Evolutionary conservation across 2,329 filamentous ascomycete species (phyloP), one percentile per base, ranked within the genome.

Genomic region (Rugonectria rugulosa): DNA sequence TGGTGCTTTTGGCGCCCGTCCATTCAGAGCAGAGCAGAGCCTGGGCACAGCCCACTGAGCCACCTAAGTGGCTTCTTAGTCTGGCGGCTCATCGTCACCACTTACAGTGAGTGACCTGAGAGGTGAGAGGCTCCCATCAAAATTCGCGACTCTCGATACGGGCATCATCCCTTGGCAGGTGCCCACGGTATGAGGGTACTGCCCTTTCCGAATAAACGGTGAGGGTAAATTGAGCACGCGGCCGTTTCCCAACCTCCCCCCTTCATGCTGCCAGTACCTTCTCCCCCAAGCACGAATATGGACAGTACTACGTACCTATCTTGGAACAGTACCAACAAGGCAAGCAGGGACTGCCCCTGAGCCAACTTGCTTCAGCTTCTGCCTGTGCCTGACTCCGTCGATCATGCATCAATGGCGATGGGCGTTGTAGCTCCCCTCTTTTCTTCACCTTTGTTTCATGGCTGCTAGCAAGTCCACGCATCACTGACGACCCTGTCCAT

Each of bases 391-490:
- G 53, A 37, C 40, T 21, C 41, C 24, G 46, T 36, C 53, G 53
- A 56, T 56, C 34, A 50, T 46, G 53, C 52, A 40, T 45, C 46
- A n/a, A n/a, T n/a, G n/a, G n/a, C n/a, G n/a, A 27, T 17, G 29
- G 45, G 31, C 24, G 19, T n/a, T 45, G 41, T 34, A 43, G 38
- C 36, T 12, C 11, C 37, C 47, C 31, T 40, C 26, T 29, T 40
- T n/a, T 32, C 29, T 34, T 50, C 34, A 21, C 34, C 27, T 43
- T 23, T 20, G 52, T 55, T 55, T 55, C 52, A 55, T 50, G 27
- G 7, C 34, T 34, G 41, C 37, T 27, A 21, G 29, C 26, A 43
- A 5, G 21, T 31, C 11, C 44, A 38, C 44, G 11, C 31, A 23
- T 31, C 31, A 37, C 40, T 31, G 7, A 27, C 12, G 38, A 29